Evolutionary conservation across 2,329 filamentous ascomycete genomes (phyloP).

Genomic region (Penicillium sp.): DNA sequence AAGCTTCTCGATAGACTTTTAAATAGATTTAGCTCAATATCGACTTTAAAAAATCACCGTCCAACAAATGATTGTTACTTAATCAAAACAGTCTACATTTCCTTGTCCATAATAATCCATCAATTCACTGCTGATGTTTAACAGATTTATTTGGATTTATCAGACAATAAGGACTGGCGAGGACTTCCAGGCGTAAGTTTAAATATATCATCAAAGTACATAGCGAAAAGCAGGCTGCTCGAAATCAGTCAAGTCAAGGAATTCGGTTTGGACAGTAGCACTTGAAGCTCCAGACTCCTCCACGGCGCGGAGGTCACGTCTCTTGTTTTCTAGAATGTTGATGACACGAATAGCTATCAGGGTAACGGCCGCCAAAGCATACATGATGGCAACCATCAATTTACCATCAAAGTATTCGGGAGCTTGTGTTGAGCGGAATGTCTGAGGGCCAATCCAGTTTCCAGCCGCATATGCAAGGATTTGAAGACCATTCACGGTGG

Average conservation of each 20-base stretch:
- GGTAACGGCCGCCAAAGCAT: not conserved
- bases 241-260: constrained; percentile 15
- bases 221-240: constrained; percentile 14
- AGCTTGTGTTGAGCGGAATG: constrained; percentile 35
- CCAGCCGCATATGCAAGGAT: constrained; percentile 40
- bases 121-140: too few relatives aligned
- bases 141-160: too few relatives aligned
- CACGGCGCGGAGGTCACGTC: constrained; percentile 4
- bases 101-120: too few relatives aligned
- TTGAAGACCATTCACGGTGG: constrained; percentile 32
- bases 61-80: too few relatives aligned
- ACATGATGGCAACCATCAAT: constrained; percentile 17
- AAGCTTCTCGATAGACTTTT: too few relatives aligned
- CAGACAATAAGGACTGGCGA: too few relatives aligned
- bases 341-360: constrained; percentile 2
- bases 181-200: too few relatives aligned
- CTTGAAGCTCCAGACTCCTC: not conserved
- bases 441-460: constrained; percentile 43
- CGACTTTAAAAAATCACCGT: too few relatives aligned
- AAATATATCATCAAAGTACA: constrained; percentile 1
- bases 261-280: constrained; percentile 1
- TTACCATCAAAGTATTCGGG: constrained; percentile 24
- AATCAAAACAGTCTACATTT: too few relatives aligned
- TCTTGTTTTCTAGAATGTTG: constrained; percentile 10
- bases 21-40: too few relatives aligned